Conservation (phyloP, 257 asterid genomes). For the Solanum medicagineum region DNA sequence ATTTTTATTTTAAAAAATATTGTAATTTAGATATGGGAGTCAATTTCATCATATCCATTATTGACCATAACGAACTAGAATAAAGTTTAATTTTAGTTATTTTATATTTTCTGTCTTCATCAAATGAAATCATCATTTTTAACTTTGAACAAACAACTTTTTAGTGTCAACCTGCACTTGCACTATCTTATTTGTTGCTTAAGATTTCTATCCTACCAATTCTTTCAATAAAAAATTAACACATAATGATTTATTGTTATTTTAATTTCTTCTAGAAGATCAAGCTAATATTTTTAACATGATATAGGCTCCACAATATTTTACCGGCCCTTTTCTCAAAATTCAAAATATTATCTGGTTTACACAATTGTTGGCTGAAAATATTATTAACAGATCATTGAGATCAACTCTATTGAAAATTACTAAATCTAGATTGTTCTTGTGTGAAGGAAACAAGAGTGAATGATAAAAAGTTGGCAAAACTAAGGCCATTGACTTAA, state of each 20-base stretch:
- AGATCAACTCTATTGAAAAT: neutral
- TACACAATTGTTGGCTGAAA: neutral
- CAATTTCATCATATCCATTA: neutral
- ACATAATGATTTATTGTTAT: neutral
- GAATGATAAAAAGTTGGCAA: neutral
- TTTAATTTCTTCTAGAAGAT: neutral
- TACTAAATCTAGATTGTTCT: neutral
- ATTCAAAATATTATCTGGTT: neutral
- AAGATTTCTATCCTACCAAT: neutral
- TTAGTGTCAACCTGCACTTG: neutral
- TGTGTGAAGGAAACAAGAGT: neutral
- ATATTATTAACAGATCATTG: neutral
- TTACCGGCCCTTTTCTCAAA: neutral
- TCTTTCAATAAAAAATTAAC: neutral
- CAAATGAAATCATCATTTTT: neutral
- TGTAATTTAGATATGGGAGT: neutral
- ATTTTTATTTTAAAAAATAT: neutral
- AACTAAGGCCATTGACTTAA: neutral
- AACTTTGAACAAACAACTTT: neutral
- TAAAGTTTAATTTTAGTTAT: neutral
- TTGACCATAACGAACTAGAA: neutral
- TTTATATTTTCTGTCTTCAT: neutral
- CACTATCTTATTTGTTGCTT: neutral
- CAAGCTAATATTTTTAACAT: neutral
- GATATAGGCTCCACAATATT: neutral